Conservation (phyloP, 192 early-diverging fungal species). For the Phlyctochytrium bullatum region DNA sequence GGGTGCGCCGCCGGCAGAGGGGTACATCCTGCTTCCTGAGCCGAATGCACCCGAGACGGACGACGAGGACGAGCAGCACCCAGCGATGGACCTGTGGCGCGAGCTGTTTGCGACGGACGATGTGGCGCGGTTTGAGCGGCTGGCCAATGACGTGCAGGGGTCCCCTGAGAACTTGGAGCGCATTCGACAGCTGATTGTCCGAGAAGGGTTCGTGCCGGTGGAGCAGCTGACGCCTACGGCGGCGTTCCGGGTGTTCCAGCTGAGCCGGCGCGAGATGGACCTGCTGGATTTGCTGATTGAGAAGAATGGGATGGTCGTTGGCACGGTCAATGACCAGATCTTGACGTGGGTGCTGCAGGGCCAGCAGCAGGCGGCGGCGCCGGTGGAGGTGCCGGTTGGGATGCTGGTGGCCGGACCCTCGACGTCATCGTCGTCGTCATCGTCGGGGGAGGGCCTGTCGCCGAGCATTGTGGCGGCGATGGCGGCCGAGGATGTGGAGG, state of each 20-base stretch:
- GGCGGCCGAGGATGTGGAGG: background rate
- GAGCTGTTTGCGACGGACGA: background rate
- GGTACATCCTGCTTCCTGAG: too few species aligned
- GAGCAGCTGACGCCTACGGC: constrained; percentile 12
- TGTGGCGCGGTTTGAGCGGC: background rate
- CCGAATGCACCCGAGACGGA: too few species aligned
- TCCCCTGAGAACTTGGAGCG: background rate
- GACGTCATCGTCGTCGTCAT: too few species aligned
- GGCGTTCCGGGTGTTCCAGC: constrained; percentile 18
- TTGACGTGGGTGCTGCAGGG: constrained; percentile 8
- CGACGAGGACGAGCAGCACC: background rate
- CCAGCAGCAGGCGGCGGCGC: background rate
- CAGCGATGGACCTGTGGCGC: background rate
- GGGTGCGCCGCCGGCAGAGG: background rate
- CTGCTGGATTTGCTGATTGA: constrained; percentile 21
- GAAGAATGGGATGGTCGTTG: constrained; percentile 15
- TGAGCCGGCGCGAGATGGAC: constrained; percentile 12
- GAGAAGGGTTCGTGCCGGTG: constrained; percentile 16
- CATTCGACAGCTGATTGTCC: constrained; percentile 9
- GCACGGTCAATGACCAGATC: constrained; percentile 21
- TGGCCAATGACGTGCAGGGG: background rate
- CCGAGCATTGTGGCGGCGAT: background rate
- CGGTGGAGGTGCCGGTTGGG: background rate
- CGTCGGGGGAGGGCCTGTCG: too few species aligned
- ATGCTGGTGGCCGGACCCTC: background rate